Base-by-base conservation (phyloP, 805 yeast genomes). In the Starmera amethionina region DNA sequence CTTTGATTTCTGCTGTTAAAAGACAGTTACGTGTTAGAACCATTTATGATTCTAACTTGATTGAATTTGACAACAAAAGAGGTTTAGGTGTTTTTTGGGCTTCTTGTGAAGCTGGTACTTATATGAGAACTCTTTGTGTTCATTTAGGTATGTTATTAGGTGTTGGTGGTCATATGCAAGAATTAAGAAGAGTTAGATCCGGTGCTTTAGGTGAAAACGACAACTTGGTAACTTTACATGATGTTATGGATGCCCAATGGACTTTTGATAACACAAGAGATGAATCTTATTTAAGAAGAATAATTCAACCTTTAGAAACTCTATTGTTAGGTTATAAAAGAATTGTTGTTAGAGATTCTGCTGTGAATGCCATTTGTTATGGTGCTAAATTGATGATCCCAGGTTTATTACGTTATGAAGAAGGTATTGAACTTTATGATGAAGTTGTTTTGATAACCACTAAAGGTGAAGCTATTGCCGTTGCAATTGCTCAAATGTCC, bases 161-260 rank as follows among this genome's bases (percentile, higher is more conserved):
- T 57, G 97, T 88, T 52, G 98, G 98, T 64, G 98, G 97, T 53
- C 98, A 93, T 71, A 93, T 93, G 98, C 98, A 93, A 76, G 98
- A 93, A 70, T 81, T 93, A 57, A 87, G 98, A 71, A 89, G 98
- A 75, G 98, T 93, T 48, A 81, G 98, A 70, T 85, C 96, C 37
- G 98, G 98, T 63, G 97, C 97, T 43, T 62, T 93, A 60, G 73
- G 80, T 56, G 98, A 93, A 68, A 74, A 72, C 55, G 97, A 93
- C 60, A 81, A 82, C 65, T 69, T 93, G 72, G 96, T 93, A 44
- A 89, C 98, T 46, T 74, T 93, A 59, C 98, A 93, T 68, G 98
- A 93, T 68, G 93, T 93, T 40, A 71, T 93, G 66, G 98, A 93
- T 64, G 98, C 98, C 43, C 98, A 93, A 71, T 93, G 95, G 87